Percentiles rank a stretch among this genome's conserved stretches.
These are phyloP conservation scores for Hypsizygus marmoreus DNA, from an alignment of 768 basidiomycete species.

Conservation along the genomic window DNA sequence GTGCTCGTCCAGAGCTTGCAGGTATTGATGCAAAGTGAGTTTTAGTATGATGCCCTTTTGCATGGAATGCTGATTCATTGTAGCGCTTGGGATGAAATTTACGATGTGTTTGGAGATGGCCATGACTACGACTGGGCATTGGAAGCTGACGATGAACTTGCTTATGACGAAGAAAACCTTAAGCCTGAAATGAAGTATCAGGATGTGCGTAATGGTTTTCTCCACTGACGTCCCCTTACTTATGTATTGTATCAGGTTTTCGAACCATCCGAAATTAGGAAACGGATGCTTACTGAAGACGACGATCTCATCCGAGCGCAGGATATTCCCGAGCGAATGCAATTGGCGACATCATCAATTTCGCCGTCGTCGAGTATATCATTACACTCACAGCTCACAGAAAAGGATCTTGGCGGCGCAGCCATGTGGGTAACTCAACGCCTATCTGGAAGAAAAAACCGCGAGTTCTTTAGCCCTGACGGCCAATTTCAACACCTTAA, in stretches of 20 bases:
- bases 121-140: conserved; percentile 96
- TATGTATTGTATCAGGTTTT: conserved; percentile 67
- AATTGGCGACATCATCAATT: conserved; percentile 84
- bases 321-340: conserved; percentile 96
- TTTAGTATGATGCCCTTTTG: conserved; percentile 2
- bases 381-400: conserved; percentile 61
- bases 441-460: conserved; percentile 68
- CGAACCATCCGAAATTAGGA: conserved; percentile 94
- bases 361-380: conserved; percentile 64
- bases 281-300: conserved; percentile 85
- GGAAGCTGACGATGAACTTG: conserved; percentile 72
- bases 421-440: conserved; percentile 88
- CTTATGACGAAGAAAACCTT: conserved; percentile 43
- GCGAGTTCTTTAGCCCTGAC: conserved; percentile 69
- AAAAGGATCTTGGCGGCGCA: conserved; percentile 76
- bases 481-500: conserved; percentile 64
- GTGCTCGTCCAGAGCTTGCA: conserved; percentile 67
- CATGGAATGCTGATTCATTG: conserved; percentile 12
- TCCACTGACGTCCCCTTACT: conserved; percentile 10
- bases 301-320: conserved; percentile 89
- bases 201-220: conserved; percentile 55
- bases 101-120: conserved; percentile 95
- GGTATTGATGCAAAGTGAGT: conserved; percentile 86
- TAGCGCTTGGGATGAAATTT: conserved; percentile 94
- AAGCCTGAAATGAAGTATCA: conserved; percentile 83